Evolutionary conservation across 805 yeast species (phyloP).

Genomic region (Pichia cephalocereana): DNA sequence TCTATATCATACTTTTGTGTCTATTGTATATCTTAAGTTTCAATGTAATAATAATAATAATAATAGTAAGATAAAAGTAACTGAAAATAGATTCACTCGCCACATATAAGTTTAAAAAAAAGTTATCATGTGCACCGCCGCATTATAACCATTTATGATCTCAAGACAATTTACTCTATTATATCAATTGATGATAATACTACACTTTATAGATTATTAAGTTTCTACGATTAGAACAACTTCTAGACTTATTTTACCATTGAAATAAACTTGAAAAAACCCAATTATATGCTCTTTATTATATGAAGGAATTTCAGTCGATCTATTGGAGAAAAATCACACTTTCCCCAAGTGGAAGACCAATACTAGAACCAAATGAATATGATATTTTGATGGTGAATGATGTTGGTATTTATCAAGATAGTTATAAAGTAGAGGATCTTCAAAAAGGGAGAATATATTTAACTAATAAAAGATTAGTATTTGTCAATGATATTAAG

Average conservation of each 20-base stretch:
- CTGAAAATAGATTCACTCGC: too few relatives aligned
- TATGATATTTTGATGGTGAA: slow-evolving; percentile 43
- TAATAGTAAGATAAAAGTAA: too few relatives aligned
- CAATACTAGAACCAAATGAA: slow-evolving; percentile 28
- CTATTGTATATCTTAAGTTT: background rate
- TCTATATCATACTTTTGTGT: background rate
- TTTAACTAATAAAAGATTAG: slow-evolving; percentile 62
- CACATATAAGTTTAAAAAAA: too few relatives aligned
- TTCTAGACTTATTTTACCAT: too few relatives aligned
- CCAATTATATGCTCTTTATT: background rate
- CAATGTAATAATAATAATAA: too few relatives aligned
- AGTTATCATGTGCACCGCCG: too few relatives aligned
- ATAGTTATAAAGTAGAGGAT: slow-evolving; percentile 49
- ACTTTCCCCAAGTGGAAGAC: slow-evolving; percentile 26
- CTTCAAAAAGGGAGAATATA: slow-evolving; percentile 73
- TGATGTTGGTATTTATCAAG: slow-evolving; percentile 71
- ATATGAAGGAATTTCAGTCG: background rate
- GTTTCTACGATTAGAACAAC: too few relatives aligned
- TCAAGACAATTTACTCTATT: too few relatives aligned
- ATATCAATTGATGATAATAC: too few relatives aligned
- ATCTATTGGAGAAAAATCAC: slow-evolving; percentile 16
- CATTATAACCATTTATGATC: too few relatives aligned
- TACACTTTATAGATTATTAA: too few relatives aligned
- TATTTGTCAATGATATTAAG: slow-evolving; percentile 43
- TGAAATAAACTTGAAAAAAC: background rate